These are phyloP conservation scores for Candida argentea DNA, from an alignment of 805 yeast genomes.

Conservation along the genomic window DNA sequence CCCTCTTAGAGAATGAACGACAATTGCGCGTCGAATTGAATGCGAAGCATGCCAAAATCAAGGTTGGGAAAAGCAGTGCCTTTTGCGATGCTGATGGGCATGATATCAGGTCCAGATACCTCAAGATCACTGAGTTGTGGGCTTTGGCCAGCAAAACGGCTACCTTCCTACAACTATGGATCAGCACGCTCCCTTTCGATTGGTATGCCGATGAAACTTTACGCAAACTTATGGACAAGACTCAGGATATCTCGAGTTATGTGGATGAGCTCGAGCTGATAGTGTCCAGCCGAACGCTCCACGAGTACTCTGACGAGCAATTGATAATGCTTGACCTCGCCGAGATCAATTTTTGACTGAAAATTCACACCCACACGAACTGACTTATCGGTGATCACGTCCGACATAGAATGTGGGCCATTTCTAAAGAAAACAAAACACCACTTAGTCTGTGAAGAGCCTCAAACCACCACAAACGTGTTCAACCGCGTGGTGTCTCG, in stretches of 20 bases:
- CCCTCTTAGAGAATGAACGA: conserved; percentile 5
- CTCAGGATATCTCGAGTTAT: conserved; percentile 14
- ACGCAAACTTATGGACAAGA: conserved; percentile 15
- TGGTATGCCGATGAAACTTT: conserved; percentile 26
- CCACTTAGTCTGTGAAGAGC: neutral
- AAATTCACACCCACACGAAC: neutral
- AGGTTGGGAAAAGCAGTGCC: conserved; percentile 1
- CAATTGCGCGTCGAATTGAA: conserved; percentile 5
- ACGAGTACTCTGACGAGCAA: conserved; percentile 9
- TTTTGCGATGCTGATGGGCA: conserved; percentile 3
- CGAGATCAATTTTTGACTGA: conserved; percentile 3
- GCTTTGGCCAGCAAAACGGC: conserved; percentile 10
- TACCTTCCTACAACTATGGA: conserved; percentile 22
- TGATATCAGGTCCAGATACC: conserved; percentile 3
- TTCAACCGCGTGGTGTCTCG: too few relatives aligned
- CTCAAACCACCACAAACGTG: neutral
- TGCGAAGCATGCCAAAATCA: conserved; percentile 3
- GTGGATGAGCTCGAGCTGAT: conserved; percentile 7
- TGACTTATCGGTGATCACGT: too few relatives aligned
- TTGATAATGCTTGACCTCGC: conserved; percentile 14
- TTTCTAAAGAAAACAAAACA: neutral
- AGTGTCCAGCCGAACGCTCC: conserved; percentile 9
- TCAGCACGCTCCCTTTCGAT: conserved; percentile 23
- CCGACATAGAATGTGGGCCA: too few relatives aligned
- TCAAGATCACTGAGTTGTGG: conserved; percentile 11